phyloP scores from a whole-genome alignment of 345 rosid species.

The Eucalyptus cloeziana region DNA sequence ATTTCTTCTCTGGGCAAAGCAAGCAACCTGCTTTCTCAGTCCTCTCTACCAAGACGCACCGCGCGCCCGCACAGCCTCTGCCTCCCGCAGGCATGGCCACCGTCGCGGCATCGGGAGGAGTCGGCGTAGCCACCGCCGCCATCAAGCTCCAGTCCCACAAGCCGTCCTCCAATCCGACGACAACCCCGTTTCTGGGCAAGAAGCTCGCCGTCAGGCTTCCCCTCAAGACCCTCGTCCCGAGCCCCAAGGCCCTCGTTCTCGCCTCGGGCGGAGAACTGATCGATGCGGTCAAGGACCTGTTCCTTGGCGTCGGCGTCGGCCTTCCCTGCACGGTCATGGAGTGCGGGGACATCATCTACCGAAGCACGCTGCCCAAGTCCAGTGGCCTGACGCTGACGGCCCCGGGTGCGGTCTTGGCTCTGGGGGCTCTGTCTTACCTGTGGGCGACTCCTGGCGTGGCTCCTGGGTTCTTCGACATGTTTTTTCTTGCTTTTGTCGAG shows the following conservation, averaged over 20 bases:
- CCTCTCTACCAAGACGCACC: background rate
- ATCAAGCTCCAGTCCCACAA: background rate
- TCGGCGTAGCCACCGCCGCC: background rate
- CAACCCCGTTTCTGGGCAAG: conserved; percentile 55
- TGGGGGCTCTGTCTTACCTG: conserved; percentile 72
- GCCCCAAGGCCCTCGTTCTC: conserved; percentile 11
- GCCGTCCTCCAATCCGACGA: conserved; percentile 6
- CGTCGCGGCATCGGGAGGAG: conserved; percentile 39
- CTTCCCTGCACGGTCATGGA: conserved; percentile 97
- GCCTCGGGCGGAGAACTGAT: conserved; percentile 37
- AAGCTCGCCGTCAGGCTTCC: conserved; percentile 22
- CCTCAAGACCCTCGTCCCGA: conserved; percentile 6
- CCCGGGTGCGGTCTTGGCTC: conserved; percentile 78
- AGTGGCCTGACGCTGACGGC: conserved; percentile 59
- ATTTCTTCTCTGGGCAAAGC: background rate
- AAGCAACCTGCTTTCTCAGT: background rate
- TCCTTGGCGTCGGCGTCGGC: conserved; percentile 95
- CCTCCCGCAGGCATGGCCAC: conserved; percentile 40
- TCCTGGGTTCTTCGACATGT: conserved; percentile 97
- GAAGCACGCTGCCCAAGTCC: conserved; percentile 90
- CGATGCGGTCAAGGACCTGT: conserved; percentile 53
- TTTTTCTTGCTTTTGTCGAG: conserved; percentile 89
- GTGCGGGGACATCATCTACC: conserved; percentile 90
- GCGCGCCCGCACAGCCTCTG: background rate
- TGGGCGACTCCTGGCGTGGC: conserved; percentile 99